Conservation (phyloP, 2,329 filamentous ascomycete genomes). For the Botryotinia calthae region DNA sequence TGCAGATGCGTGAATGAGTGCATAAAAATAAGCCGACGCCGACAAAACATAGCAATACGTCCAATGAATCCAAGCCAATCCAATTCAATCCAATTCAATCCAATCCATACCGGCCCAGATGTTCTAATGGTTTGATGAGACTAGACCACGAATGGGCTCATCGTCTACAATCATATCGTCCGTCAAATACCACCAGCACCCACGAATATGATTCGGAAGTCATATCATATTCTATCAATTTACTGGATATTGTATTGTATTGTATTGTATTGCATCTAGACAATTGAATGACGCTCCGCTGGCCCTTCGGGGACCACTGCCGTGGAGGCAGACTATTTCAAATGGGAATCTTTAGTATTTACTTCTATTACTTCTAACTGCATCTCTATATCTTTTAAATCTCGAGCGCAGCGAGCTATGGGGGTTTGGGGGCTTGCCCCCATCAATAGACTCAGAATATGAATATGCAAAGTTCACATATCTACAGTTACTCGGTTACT, state of each 20-base stretch:
- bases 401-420: slow-evolving; percentile 12
- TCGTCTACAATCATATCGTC: neutral
- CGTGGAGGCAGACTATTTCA: slow-evolving; percentile 4
- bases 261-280: neutral
- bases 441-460: neutral
- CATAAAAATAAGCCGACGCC: neutral
- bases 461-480: neutral
- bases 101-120: neutral
- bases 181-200: neutral
- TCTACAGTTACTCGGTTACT: no score
- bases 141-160: neutral
- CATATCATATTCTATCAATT: neutral
- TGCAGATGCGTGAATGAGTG: neutral
- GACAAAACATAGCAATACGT: neutral
- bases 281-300: slow-evolving; percentile 5
- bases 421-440: slow-evolving; percentile 12
- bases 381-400: neutral
- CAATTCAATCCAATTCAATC: no score
- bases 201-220: neutral
- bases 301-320: slow-evolving; percentile 1
- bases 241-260: no score
- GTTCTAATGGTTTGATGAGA: neutral
- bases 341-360: neutral
- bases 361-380: no score
- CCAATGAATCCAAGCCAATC: neutral